These are phyloP conservation scores for Botrytis aclada DNA, from an alignment of 2,329 filamentous ascomycete genomes.

Conservation along the genomic window DNA sequence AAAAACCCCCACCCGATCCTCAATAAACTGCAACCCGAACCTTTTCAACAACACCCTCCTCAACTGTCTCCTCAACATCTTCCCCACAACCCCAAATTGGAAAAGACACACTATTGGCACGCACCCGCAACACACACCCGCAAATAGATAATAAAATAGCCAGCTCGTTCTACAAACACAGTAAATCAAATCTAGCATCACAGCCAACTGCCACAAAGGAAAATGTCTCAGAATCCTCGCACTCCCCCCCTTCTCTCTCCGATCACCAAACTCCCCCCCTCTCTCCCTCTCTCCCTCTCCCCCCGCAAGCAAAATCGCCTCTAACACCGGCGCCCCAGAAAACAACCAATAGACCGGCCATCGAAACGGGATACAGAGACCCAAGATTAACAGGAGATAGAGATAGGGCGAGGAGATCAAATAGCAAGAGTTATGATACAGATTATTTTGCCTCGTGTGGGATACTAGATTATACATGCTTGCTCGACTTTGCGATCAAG, in stretches of 20 bases:
- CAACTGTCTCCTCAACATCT: slow-evolving; percentile 37
- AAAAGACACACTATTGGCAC: slow-evolving; percentile 45
- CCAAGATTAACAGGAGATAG: background rate
- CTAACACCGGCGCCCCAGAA: slow-evolving; percentile 43
- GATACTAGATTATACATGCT: background rate
- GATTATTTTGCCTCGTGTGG: background rate
- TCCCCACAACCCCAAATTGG: slow-evolving; percentile 40
- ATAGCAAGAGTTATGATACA: background rate
- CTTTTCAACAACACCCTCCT: slow-evolving; percentile 36
- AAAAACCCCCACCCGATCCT: slow-evolving; percentile 47
- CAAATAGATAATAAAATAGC: slow-evolving; percentile 48
- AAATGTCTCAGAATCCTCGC: slow-evolving; percentile 43
- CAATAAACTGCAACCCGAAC: slow-evolving; percentile 45
- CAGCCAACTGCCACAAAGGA: slow-evolving; percentile 47
- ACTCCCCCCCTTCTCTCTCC: background rate
- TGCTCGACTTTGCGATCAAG: background rate
- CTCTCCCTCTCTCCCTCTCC: background rate
- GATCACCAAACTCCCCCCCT: background rate
- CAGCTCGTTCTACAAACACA: slow-evolving; percentile 50
- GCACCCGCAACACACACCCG: slow-evolving; percentile 42
- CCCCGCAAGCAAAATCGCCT: slow-evolving; percentile 31
- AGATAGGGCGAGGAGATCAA: background rate
- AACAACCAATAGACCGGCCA: slow-evolving; percentile 41
- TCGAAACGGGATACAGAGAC: background rate
- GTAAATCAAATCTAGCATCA: slow-evolving; percentile 47